Evolutionary conservation across 169 alveolate species (phyloP), one percentile per base, ranked within the genome.

Genomic region (Blepharisma undulans): DNA sequence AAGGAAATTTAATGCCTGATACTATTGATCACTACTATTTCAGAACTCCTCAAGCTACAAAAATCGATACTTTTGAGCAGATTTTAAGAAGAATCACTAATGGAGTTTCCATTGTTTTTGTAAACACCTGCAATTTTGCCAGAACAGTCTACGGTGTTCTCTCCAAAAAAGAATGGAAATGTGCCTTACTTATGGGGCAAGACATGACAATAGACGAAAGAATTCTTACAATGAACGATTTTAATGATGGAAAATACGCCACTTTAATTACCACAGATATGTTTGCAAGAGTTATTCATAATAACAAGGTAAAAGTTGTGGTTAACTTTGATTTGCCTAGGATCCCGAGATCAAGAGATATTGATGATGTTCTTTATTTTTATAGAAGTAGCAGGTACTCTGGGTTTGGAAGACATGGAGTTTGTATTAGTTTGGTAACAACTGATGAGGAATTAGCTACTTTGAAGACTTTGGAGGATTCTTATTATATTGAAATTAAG

Each of bases 351-450:
- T 22, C 32, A 27, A 25, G 30, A 36, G 82, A 25, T 72, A 29
- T 72, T 72, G 95, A 94, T 34, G 72, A 74, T 48, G 95, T 92
- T 76, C 86, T 94, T 72, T 97, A 95, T 89, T 77, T 97, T 48
- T 98, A 97, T 89, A 94, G 99, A 88, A 94, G 97, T 59, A 98
- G 98, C 32, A 95, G 99, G 76, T 96, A 98, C 8, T 98, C 98
- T 29, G 95, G 99, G 84, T 97, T 97, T 59, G 98, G 98, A 66
- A 92, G 92, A 34, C 92, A 92, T 82, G 98, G 98, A 48, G 93
- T 94, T 59, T 98, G 97, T 22, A 84, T 96, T 27, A 92, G 27
- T 59, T 36, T 84, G 22, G 89, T 84, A 10, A 25, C 80, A 72
- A 78, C 29, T 78, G 86, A 78, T 21, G 61, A 78, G 8, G 86